Evolutionary conservation across 202 grass and related monocot species (phyloP).

Genomic region (Setaria viridis): DNA sequence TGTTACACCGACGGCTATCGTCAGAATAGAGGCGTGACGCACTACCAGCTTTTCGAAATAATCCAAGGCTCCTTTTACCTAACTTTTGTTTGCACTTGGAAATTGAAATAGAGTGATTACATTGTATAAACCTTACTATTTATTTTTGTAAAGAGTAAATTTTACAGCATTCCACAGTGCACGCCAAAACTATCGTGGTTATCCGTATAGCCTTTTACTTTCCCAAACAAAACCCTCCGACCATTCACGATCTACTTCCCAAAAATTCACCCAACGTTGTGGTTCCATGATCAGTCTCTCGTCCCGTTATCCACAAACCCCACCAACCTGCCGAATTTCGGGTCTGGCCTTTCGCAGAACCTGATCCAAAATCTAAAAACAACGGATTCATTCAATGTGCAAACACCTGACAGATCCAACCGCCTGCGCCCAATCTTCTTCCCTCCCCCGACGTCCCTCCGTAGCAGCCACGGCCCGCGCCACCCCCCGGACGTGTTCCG

Average conservation of each 20-base stretch:
- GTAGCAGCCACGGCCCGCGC: not conserved
- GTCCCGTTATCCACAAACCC: not conserved
- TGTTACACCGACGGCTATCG: too few relatives aligned
- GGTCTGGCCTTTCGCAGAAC: not conserved
- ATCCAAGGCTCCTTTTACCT: not conserved
- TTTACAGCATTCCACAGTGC: too few relatives aligned
- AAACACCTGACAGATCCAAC: not conserved
- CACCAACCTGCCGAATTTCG: conserved; percentile 4
- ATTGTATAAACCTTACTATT: too few relatives aligned
- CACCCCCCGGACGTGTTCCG: not conserved
- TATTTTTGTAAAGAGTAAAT: too few relatives aligned
- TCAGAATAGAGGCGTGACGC: too few relatives aligned
- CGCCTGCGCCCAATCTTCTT: not conserved
- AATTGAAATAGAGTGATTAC: too few relatives aligned
- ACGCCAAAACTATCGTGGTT: too few relatives aligned
- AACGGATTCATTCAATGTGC: not conserved
- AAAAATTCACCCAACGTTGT: not conserved
- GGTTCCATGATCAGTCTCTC: not conserved
- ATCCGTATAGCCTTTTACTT: too few relatives aligned
- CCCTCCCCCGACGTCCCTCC: not conserved
- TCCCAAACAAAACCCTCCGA: too few relatives aligned
- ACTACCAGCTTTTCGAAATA: not conserved
- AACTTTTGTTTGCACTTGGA: too few relatives aligned
- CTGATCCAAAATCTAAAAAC: conserved; percentile 15
- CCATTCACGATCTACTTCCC: not conserved